These are phyloP conservation scores for Blastocystis sp. DNA, from an alignment of 352 stramenopile species.

Conservation along the genomic window DNA sequence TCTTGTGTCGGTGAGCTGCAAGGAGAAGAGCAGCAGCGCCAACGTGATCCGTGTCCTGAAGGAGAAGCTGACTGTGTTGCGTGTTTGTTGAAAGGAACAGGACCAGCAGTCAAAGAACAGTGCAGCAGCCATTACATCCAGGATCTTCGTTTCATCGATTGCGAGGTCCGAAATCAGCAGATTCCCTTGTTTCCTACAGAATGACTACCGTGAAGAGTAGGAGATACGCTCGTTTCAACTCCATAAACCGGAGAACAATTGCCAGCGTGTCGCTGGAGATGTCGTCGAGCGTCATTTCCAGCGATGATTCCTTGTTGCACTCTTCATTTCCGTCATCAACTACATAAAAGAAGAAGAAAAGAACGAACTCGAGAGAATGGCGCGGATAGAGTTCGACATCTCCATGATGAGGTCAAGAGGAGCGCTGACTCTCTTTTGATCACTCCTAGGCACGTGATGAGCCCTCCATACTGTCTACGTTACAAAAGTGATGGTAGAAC, in stretches of 20 bases:
- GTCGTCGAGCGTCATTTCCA: not conserved
- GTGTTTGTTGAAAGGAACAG: constrained; percentile 37
- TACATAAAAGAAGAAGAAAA: not conserved
- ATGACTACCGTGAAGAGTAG: not conserved
- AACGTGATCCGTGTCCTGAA: constrained; percentile 2
- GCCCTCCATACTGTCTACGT: no score
- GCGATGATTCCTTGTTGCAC: not conserved
- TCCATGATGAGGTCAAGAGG: not conserved
- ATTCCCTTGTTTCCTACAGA: constrained; percentile 7
- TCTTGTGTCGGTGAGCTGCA: constrained; percentile 5
- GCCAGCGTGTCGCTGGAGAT: not conserved
- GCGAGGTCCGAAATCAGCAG: not conserved
- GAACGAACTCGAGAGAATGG: no score
- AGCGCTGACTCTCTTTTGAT: not conserved
- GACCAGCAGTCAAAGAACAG: constrained; percentile 28
- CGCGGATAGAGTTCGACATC: not conserved
- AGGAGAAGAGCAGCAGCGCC: not conserved
- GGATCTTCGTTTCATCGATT: constrained; percentile 13
- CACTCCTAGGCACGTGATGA: not conserved
- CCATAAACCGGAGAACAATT: not conserved
- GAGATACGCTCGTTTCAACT: not conserved
- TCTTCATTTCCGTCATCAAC: not conserved
- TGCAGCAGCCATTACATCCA: constrained; percentile 22
- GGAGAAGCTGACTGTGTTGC: not conserved
- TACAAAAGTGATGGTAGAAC: no score